Base-by-base conservation (phyloP, 495 filamentous ascomycete species). In the Aspergillus diversus region DNA sequence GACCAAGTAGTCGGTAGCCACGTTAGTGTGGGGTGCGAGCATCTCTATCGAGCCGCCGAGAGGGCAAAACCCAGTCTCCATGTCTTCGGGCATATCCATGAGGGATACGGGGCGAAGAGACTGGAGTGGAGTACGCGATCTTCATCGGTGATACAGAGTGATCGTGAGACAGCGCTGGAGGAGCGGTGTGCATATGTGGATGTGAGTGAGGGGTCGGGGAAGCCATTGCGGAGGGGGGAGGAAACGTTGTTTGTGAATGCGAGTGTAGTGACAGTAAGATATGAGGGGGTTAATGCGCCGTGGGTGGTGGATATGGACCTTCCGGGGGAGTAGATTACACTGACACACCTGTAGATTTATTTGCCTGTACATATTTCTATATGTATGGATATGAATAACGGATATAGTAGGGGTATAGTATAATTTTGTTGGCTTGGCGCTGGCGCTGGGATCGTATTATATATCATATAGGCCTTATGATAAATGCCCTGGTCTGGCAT, bases 161-260 rank as follows among this genome's bases (percentile, higher is more conserved):
- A 85, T 73, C 52, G 63, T 63, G 68, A 79, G 70, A 73, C 71
- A 52, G 69, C 79, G 66, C 49, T 85, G 67, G 61, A 74, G 51
- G 61, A 81, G 51, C 63, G 76, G 65, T 70, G 77, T 66, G 78
- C 77, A 21, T 72, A 68, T 78, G 64, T 80, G 52, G 75, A 85
- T 75, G 64, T 85, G 34, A 79, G 69, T 35, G 63, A 63, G 47
- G 66, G 33, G 33, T 69, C 66, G 43, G 53, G 46, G 4, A 67
- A 46, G 49, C 74, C 77, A 13, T 62, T 89, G 59, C 59, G 66
- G 49, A 70, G 71, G 51, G 85, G 86, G 0, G 63, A 80, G 60
- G 81, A 90, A 64, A 92, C 90, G 7, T 61, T 93, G 5, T 89
- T 92, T 71, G 83, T 92, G 6, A 93, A 93, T 78, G 90, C 89